phyloP scores from a whole-genome alignment of 768 basidiomycete species.

The Mycena vulgaris region DNA sequence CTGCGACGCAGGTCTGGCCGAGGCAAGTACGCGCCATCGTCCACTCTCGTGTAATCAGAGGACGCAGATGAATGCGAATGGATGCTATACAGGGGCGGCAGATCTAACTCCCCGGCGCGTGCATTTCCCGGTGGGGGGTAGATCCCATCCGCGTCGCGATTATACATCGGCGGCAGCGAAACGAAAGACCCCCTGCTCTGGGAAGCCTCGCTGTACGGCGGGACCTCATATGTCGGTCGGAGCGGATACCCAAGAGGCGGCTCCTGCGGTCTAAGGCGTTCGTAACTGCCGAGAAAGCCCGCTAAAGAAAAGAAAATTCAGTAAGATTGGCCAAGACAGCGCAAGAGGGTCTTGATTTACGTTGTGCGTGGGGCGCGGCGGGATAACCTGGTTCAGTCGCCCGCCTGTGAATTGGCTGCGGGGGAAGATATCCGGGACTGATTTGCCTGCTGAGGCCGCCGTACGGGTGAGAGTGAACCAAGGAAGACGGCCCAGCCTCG shows the following conservation, averaged over 20 bases:
- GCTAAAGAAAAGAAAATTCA: slow-evolving; percentile 21
- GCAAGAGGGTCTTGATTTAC: slow-evolving; percentile 7
- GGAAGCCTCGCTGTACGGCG: slow-evolving; percentile 11
- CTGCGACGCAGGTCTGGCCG: background rate
- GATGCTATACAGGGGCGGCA: slow-evolving; percentile 25
- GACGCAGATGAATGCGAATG: slow-evolving; percentile 25
- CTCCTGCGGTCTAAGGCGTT: slow-evolving; percentile 22
- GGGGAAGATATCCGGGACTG: slow-evolving; percentile 14
- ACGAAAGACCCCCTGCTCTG: slow-evolving; percentile 19
- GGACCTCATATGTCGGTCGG: slow-evolving; percentile 7
- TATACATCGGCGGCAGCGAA: slow-evolving; percentile 22
- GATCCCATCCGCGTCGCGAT: background rate
- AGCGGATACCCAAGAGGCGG: slow-evolving; percentile 7
- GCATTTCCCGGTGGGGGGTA: slow-evolving; percentile 3
- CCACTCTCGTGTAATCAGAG: slow-evolving; percentile 16
- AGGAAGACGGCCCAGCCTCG: slow-evolving; percentile 64
- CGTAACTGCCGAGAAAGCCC: slow-evolving; percentile 18
- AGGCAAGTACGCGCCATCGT: slow-evolving; percentile 8
- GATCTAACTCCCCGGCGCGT: slow-evolving; percentile 17
- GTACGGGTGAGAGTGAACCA: slow-evolving; percentile 44
- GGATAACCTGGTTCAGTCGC: slow-evolving; percentile 33
- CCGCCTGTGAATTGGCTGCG: slow-evolving; percentile 35
- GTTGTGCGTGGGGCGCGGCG: background rate
- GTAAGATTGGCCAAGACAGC: background rate
- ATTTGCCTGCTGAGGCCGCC: slow-evolving; percentile 13